Conservation (phyloP, 352 stramenopile species). For the Phytophthora podocarpi region DNA sequence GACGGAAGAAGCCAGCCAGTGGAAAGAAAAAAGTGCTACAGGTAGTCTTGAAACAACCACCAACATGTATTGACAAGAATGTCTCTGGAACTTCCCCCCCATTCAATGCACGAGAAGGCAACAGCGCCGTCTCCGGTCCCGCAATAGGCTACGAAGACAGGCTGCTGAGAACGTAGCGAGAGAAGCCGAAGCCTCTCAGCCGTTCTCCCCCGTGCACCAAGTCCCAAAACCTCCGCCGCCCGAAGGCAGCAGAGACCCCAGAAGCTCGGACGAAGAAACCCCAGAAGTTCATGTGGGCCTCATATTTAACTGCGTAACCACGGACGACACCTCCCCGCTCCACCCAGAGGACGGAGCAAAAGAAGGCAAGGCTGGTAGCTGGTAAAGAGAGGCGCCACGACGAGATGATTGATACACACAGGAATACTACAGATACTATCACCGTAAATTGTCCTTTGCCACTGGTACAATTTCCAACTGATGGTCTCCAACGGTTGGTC, state of each 20-base stretch:
- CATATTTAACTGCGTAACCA: conserved; percentile 81
- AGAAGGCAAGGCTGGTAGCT: conserved; percentile 55
- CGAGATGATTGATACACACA: conserved; percentile 1
- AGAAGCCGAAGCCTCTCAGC: conserved; percentile 12
- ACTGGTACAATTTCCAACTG: conserved; percentile 16
- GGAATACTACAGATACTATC: not conserved
- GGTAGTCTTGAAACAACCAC: too few relatives aligned
- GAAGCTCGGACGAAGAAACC: conserved; percentile 37
- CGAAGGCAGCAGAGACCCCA: conserved; percentile 11
- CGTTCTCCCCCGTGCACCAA: conserved; percentile 41
- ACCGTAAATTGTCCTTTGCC: not conserved
- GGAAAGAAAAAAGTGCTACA: conserved; percentile 83
- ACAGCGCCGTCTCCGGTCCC: conserved; percentile 36
- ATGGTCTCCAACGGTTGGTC: not conserved
- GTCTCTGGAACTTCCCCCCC: conserved; percentile 41
- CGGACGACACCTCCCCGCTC: conserved; percentile 18
- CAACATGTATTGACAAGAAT: conserved; percentile 28
- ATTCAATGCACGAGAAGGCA: conserved; percentile 51
- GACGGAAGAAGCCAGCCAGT: conserved; percentile 51
- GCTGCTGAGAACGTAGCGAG: conserved; percentile 37
- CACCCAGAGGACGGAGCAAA: conserved; percentile 32
- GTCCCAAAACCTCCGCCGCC: conserved; percentile 14
- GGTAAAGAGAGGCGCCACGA: conserved; percentile 61
- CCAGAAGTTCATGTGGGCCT: conserved; percentile 58
- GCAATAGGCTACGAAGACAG: conserved; percentile 51